Base-by-base conservation (phyloP, 2,329 filamentous ascomycete species). In the Grosmannia serpens region DNA sequence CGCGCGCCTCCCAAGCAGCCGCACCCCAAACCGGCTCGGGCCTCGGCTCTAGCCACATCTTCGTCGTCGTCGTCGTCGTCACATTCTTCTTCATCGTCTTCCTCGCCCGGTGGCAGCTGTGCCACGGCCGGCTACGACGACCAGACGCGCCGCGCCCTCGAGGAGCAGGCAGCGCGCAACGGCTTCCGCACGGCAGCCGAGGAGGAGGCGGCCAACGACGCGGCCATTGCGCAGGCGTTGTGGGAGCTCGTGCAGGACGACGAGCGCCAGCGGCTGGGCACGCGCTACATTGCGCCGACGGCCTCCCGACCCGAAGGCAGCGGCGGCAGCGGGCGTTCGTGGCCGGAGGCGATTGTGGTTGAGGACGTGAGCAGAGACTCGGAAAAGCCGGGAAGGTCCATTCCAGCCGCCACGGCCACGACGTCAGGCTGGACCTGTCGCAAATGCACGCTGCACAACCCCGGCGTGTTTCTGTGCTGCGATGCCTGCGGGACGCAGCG, bases 171-270 rank as follows among this genome's bases (percentile, higher is more conserved):
- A 3, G 83, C 83, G 7, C 77, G 77, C 59, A 87, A 87, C 63
- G 89, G 90, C 0, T 92, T 95, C 74, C 82, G 80, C 61, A 96
- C 91, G 0, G 82, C 88, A 66, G 90, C 89, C 0, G 89, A 95
- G 64, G 88, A 95, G 69, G 90, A 96, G 58, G 86, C 91, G 64
- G 91, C 90, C 4, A 95, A 96, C 65, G 89, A 96, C 58, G 79
- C 82, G 27, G 91, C 91, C 6, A 95, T 96, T 61, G 84, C 90
- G 57, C 84, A 91, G 66, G 91, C 91, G 0, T 76, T 95, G 35
- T 91, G 89, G 75, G 91, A 96, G 66, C 76, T 96, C 22, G 86
- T 94, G 29, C 87, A 95, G 67, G 85, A 95, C 68, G 91, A 95
- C 62, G 81, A 87, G 62, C 72, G 70, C 61, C 66, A 66, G 46